Conservation (phyloP, 2,329 filamentous ascomycete genomes). For the Exserohilum rostratum region DNA sequence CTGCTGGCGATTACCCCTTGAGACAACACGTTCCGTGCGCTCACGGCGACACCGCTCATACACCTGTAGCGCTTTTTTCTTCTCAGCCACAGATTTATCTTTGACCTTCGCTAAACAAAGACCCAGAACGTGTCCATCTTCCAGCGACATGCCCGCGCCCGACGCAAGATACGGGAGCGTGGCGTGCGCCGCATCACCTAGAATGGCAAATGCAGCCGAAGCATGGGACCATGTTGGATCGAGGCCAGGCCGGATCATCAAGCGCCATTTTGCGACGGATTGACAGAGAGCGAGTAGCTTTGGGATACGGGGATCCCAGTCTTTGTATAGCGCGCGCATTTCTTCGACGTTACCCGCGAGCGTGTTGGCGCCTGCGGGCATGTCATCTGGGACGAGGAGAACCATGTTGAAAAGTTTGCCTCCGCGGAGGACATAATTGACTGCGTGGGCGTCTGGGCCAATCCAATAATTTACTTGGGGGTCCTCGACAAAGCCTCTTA, state of each 20-base stretch:
- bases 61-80: conserved; percentile 49
- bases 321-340: conserved; percentile 60
- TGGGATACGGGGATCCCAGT: conserved; percentile 62
- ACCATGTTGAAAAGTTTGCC: conserved; percentile 60
- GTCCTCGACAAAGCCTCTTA: conserved; percentile 53
- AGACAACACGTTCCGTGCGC: conserved; percentile 65
- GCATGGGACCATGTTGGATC: conserved; percentile 63
- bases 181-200: conserved; percentile 69
- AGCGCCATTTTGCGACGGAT: conserved; percentile 66
- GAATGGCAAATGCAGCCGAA: conserved; percentile 62
- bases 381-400: conserved; percentile 58
- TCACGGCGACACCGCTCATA: conserved; percentile 65
- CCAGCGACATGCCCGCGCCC: conserved; percentile 65
- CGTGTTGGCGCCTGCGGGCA: conserved; percentile 54
- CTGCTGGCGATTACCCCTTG: conserved; percentile 66
- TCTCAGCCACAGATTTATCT: conserved; percentile 45
- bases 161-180: conserved; percentile 67
- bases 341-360: conserved; percentile 60
- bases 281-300: conserved; percentile 64
- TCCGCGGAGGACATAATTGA: conserved; percentile 59
- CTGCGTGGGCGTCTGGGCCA: conserved; percentile 58
- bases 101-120: conserved; percentile 59
- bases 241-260: conserved; percentile 63
- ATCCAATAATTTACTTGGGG: conserved; percentile 61
- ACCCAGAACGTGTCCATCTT: conserved; percentile 65